A percentile compares a stretch with the other conserved stretches of the same genome.
Evolutionary conservation across 2,329 filamentous ascomycete species (phyloP).

Genomic region (Sclerotinia borealis): DNA sequence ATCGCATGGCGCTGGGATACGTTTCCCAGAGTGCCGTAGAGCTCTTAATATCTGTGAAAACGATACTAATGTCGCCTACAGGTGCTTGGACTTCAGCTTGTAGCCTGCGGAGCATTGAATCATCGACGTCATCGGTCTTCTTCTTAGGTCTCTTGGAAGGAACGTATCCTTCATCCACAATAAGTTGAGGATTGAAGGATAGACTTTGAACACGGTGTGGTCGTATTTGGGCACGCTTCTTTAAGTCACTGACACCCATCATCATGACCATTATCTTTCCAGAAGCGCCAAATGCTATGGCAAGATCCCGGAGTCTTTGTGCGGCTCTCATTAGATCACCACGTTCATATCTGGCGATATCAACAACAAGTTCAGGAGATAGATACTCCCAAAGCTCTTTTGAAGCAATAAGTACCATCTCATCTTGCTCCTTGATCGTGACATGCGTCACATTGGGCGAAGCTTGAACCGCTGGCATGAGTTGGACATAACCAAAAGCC

Average conservation of each 20-base stretch:
- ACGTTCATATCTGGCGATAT: constrained; percentile 81
- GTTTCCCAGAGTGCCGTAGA: constrained; percentile 95
- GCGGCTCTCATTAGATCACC: constrained; percentile 90
- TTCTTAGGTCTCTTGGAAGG: constrained; percentile 60
- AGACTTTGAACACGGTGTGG: constrained; percentile 69
- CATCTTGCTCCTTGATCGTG: constrained; percentile 78
- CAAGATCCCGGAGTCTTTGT: constrained; percentile 88
- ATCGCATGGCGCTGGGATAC: constrained; percentile 90
- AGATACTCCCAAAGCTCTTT: constrained; percentile 94
- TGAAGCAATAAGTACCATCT: constrained; percentile 88
- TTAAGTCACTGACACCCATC: constrained; percentile 84
- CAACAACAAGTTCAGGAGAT: constrained; percentile 81
- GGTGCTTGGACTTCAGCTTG: constrained; percentile 89
- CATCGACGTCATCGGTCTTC: constrained; percentile 58
- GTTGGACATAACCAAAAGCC: constrained; percentile 88
- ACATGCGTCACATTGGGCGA: constrained; percentile 77
- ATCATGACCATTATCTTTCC: constrained; percentile 99
- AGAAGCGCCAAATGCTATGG: constrained; percentile 89
- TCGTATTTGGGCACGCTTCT: constrained; percentile 71
- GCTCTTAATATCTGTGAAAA: constrained; percentile 99
- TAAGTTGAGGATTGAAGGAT: constrained; percentile 70
- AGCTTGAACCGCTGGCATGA: constrained; percentile 89
- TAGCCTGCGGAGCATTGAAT: constrained; percentile 80
- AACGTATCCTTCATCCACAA: constrained; percentile 65
- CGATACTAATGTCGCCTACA: constrained; percentile 82